These are phyloP conservation scores for Tolypocladium capitatum DNA, from an alignment of 2,329 filamentous ascomycete species.

Conservation along the genomic window DNA sequence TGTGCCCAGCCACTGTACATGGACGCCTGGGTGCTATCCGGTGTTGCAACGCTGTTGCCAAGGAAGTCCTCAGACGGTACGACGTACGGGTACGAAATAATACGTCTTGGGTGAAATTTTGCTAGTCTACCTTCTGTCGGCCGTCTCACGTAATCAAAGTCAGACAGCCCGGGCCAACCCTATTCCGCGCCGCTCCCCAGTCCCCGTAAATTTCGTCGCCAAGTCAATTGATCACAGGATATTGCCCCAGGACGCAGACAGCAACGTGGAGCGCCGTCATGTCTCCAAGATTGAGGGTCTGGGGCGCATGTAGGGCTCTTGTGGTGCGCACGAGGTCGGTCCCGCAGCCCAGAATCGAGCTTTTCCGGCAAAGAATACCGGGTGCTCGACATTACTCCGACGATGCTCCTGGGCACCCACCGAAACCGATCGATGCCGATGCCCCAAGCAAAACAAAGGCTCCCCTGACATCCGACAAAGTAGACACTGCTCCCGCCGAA, in stretches of 20 bases:
- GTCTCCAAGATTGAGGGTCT: slow-evolving; percentile 20
- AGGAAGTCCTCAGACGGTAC: no score
- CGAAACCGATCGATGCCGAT: slow-evolving; percentile 8
- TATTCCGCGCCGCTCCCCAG: slow-evolving; percentile 6
- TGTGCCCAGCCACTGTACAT: background rate
- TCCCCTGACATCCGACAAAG: background rate
- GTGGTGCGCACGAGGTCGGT: slow-evolving; percentile 14
- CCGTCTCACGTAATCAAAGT: slow-evolving; percentile 2
- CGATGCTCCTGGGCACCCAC: slow-evolving; percentile 15
- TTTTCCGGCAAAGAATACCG: slow-evolving; percentile 10
- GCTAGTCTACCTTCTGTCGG: background rate
- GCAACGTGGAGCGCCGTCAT: slow-evolving; percentile 12
- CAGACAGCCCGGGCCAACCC: slow-evolving; percentile 3
- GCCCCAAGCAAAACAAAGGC: slow-evolving; percentile 4
- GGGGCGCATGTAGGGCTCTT: slow-evolving; percentile 21
- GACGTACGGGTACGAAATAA: background rate
- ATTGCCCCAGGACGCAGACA: background rate
- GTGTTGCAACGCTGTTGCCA: background rate
- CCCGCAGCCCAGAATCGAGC: slow-evolving; percentile 10
- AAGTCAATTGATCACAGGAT: background rate
- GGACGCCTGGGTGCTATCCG: background rate
- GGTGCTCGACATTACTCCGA: slow-evolving; percentile 17
- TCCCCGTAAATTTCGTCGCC: slow-evolving; percentile 6
- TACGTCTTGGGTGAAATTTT: no score
- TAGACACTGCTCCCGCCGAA: background rate